Percentiles rank a stretch among this genome's conserved stretches.
These are phyloP conservation scores for Beverwykella pulmonaria DNA, from an alignment of 495 filamentous ascomycete genomes.

Conservation along the genomic window DNA sequence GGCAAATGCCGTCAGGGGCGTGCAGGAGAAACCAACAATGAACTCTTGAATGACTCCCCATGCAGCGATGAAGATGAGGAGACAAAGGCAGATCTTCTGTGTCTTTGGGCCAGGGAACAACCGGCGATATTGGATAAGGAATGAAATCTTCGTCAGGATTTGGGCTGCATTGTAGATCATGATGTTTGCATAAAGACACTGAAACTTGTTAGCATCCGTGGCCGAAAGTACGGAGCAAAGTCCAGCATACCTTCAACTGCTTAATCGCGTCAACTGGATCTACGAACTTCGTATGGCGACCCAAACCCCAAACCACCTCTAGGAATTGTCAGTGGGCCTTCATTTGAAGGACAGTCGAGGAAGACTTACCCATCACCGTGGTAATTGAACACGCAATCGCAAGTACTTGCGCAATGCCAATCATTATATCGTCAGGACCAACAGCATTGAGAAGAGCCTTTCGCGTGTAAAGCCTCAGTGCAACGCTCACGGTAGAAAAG, in stretches of 20 bases:
- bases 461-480: slow-evolving; percentile 19
- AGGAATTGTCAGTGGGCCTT: neutral
- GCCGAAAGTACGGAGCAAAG: neutral
- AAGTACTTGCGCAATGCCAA: slow-evolving; percentile 23
- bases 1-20: slow-evolving; percentile 7
- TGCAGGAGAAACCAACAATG: slow-evolving; percentile 20
- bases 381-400: slow-evolving; percentile 25
- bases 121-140: slow-evolving; percentile 23
- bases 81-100: slow-evolving; percentile 11
- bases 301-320: slow-evolving; percentile 27
- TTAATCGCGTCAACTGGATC: slow-evolving; percentile 4
- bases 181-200: slow-evolving; percentile 25
- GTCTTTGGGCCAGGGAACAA: slow-evolving; percentile 18
- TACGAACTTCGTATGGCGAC: slow-evolving; percentile 25
- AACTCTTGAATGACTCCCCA: slow-evolving; percentile 32
- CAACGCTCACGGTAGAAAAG: slow-evolving; percentile 20
- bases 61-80: slow-evolving; percentile 19
- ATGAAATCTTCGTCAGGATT: slow-evolving; percentile 32
- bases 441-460: slow-evolving; percentile 1
- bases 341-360: neutral
- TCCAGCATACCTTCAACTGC: slow-evolving; percentile 17
- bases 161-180: slow-evolving; percentile 31
- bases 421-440: slow-evolving; percentile 25
- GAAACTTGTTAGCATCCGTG: neutral
- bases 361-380: slow-evolving; percentile 22